phyloP scores from a whole-genome alignment of 108 stramenopile genomes.

The Nitzschia putrida region DNA sequence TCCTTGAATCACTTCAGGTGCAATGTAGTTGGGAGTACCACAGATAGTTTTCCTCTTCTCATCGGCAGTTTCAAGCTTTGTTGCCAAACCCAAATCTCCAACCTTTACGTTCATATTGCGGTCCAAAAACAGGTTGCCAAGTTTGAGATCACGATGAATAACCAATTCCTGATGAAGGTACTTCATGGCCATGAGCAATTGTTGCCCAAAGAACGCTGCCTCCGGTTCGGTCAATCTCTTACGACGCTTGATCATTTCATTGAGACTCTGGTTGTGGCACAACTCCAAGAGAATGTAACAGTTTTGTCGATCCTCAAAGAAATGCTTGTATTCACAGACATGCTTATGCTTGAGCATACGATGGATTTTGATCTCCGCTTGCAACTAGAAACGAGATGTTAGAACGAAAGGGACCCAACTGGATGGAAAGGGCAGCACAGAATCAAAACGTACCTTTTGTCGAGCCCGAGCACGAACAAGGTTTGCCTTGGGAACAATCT shows the following conservation, averaged over 20 bases:
- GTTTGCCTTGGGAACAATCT: conserved; percentile 93
- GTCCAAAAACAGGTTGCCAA: conserved; percentile 97
- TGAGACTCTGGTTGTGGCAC: conserved; percentile 95
- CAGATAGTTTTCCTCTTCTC: conserved; percentile 97
- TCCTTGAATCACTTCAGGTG: conserved; percentile 96
- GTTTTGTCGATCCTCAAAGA: conserved; percentile 95
- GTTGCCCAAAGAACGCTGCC: conserved; percentile 72
- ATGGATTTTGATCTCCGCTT: conserved; percentile 98
- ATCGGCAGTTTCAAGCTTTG: conserved; percentile 75
- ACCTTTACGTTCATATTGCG: conserved; percentile 74
- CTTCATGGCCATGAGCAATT: conserved; percentile 84
- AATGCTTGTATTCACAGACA: conserved; percentile 95
- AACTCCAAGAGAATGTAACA: conserved; percentile 98
- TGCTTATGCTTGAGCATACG: conserved; percentile 89
- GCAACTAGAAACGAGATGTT: conserved; percentile 63
- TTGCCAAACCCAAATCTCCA: conserved; percentile 98
- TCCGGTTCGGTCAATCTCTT: conserved; percentile 91
- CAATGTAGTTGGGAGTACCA: conserved; percentile 99
- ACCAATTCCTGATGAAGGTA: conserved; percentile 92
- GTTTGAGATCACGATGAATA: conserved; percentile 98
- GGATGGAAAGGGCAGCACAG: background rate
- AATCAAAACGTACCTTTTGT: conserved; percentile 79
- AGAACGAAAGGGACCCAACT: background rate
- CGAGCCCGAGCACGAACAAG: conserved; percentile 84
- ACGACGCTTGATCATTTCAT: conserved; percentile 92